Base-by-base conservation (phyloP, 2,329 filamentous ascomycete genomes). In the Fusarium haematococcum region DNA sequence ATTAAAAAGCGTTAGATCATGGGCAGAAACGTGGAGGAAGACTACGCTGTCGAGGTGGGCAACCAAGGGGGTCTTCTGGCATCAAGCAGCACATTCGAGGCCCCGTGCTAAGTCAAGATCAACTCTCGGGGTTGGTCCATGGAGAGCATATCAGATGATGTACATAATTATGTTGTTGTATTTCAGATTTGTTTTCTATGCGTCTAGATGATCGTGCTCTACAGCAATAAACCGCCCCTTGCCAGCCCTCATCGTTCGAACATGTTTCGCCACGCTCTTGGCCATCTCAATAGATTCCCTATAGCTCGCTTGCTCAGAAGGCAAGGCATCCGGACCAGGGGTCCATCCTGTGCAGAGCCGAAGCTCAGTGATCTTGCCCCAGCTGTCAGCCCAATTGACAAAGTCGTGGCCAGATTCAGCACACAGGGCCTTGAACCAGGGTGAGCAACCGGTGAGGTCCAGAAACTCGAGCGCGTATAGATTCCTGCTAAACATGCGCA, bases 401-500 rank as follows among this genome's bases (percentile, higher is more conserved):
- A 79, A 83, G 63, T 88, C 86, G 41, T 85, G 84, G 33, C 85
- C 85, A 0, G 83, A 84, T 52, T 78, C 74, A 16, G 79, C 64
- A 71, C 82, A 84, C 61, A 91, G 80, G 11, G 88, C 88, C 57
- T 82, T 81, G 67, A 85, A 84, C 91, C 91, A 92, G 18, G 85
- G 79, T 0, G 80, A 82, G 72, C 91, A 92, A 2, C 90, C 91
- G 0, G 88, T 91, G 43, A 92, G 80, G 76, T 92, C 90, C 9
- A 92, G 83, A 60, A 89, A 90, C 78, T 91, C 89, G 2, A 92
- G 84, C 20, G 87, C 81, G 76, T 92, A 92, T 9, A 91, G 82
- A 23, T 81, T 82, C 69, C 84, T 85, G 79, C 88, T 89, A 14
- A 92, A 81, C 70, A 87, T 85, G 59, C 87, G 86, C 58, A 92